Evolutionary conservation across 805 yeast species (phyloP), one percentile per base, ranked within the genome.

Genomic region (Barnettozyma vustinii): DNA sequence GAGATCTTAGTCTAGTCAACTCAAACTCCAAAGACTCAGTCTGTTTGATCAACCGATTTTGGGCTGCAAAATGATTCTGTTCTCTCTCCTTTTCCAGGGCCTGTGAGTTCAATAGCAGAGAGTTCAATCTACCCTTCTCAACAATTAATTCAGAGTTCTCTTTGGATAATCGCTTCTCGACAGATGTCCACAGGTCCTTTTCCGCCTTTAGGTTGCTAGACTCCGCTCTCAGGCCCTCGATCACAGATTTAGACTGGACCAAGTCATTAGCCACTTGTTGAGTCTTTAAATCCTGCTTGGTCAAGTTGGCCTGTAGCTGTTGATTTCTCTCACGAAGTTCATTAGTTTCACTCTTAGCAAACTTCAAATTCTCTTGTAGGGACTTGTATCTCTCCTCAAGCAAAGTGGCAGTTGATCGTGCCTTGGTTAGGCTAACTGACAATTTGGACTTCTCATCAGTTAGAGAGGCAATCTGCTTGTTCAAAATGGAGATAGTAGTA

Each of bases 41-140:
- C 44, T 79, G 80, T 21, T 69, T 64, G 9, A 73, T 59, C 45
- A 81, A 71, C 39, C 83, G 69, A 13, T 70, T 64, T 19, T 80
- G 72, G 5, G 82, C 59, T 36, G 80, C 83, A 19, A 67, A 60
- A 42, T 76, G 71, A 6, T 78, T 68, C 1, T 65, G 55, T 45
- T 83, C 85, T 46, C 90, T 73, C 59, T 87, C 91, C 46, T 72
- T 72, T 48, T 80, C 79, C 37, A 80, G 60, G 2, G 80, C 59
- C 63, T 87, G 92, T 41, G 87, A 66, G 56, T 76, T 83, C 8
- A 76, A 63, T 9, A 86, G 73, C 50, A 82, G 69, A 4, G 77
- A 73, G 55, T 76, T 81, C 37, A 87, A 67, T 46, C 79, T 74
- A 6, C 74, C 64, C 56, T 79, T 81, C 59, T 89, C 96, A 3